Evolutionary conservation across 176 grass and related monocot genomes (phyloP).

Genomic region (Oryza nivara): DNA sequence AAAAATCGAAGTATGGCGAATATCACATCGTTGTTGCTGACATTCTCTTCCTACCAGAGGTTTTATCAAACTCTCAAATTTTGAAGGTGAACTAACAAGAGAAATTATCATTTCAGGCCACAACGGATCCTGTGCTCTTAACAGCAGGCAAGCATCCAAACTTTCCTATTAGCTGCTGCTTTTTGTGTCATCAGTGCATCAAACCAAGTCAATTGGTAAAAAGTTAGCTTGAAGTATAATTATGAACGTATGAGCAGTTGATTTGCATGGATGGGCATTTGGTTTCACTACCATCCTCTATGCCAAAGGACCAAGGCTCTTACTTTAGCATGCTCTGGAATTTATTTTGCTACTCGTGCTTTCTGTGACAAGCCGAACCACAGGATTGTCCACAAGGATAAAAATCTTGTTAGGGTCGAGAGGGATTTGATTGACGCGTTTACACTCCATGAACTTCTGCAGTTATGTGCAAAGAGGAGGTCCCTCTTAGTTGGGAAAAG

Average conservation of each 20-base stretch:
- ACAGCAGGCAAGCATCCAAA: constrained; percentile 16
- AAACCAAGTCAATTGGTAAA: constrained; percentile 12
- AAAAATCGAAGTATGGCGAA: neutral
- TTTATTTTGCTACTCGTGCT: constrained; percentile 35
- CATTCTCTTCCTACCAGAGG: constrained; percentile 4
- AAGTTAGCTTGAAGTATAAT: constrained; percentile 36
- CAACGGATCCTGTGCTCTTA: constrained; percentile 10
- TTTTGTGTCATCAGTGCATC: constrained; percentile 8
- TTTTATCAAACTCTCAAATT: neutral
- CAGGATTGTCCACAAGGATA: constrained; percentile 25
- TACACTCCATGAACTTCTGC: constrained; percentile 42
- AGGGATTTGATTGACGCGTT: constrained; percentile 30
- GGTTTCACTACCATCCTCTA: constrained; percentile 25
- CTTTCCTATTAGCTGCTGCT: neutral
- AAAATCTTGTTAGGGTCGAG: constrained; percentile 34
- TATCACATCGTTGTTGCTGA: constrained; percentile 2
- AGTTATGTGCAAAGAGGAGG: constrained; percentile 51
- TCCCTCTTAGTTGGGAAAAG: constrained; percentile 50
- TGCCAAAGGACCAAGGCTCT: constrained; percentile 1
- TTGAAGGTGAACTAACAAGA: constrained; percentile 15
- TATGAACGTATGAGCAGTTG: neutral
- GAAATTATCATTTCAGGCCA: constrained; percentile 11
- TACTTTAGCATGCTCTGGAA: constrained; percentile 18
- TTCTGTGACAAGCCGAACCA: constrained; percentile 37
- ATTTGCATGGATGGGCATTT: constrained; percentile 42